phyloP scores from a whole-genome alignment of 2,329 filamentous ascomycete genomes.

The Colletotrichum lentis region DNA sequence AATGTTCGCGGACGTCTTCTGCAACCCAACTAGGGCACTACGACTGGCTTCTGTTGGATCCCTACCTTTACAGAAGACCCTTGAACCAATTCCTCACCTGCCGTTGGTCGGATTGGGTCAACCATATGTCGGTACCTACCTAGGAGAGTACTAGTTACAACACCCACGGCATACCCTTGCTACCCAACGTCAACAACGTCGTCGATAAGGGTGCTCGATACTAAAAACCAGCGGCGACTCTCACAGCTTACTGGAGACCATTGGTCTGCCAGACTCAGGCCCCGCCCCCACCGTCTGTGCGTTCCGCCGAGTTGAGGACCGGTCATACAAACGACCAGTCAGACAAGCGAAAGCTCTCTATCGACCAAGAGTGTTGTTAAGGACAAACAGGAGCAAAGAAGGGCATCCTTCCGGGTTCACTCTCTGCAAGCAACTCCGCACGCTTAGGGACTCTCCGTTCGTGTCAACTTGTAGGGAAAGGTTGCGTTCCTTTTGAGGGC shows the following conservation, averaged over 20 bases:
- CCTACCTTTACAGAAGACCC: neutral
- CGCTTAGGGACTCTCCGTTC: neutral
- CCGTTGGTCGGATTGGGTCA: neutral
- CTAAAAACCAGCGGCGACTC: neutral
- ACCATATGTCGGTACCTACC: neutral
- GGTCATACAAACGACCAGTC: neutral
- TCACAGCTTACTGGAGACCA: no score
- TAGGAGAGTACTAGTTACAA: no score
- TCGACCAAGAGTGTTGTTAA: neutral
- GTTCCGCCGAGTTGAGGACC: neutral
- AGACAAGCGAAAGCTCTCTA: neutral
- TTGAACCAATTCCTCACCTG: no score
- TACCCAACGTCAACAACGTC: neutral
- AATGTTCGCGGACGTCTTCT: slow-evolving; percentile 2
- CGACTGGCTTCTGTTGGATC: neutral
- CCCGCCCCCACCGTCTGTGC: slow-evolving; percentile 8
- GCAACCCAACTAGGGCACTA: neutral
- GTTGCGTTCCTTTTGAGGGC: neutral
- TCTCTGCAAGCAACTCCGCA: neutral
- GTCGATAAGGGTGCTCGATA: neutral
- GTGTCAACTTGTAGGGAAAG: neutral
- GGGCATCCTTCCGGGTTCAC: neutral
- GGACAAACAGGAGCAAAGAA: neutral
- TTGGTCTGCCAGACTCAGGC: neutral
- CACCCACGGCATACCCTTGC: neutral